Percentiles rank a stretch among this genome's conserved stretches.
phyloP scores from a whole-genome alignment of 306 rosid species.

The Vigna unguiculata region DNA sequence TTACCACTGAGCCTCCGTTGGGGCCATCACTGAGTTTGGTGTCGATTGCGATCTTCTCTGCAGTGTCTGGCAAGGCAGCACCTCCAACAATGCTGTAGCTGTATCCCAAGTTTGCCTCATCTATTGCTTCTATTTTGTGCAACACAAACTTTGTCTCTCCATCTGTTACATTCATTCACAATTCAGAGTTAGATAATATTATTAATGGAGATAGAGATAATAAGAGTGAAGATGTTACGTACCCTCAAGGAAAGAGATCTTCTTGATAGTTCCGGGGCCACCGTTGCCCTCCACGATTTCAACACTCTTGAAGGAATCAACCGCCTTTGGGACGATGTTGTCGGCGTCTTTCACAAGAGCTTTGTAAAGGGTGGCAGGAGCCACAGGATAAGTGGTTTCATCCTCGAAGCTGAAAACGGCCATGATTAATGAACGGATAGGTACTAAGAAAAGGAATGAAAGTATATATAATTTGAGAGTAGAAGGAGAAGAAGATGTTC shows the following conservation, averaged over 20 bases:
- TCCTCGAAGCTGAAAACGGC: conserved; percentile 56
- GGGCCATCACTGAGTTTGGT: conserved; percentile 41
- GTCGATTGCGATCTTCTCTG: conserved; percentile 48
- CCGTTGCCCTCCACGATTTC: conserved; percentile 4
- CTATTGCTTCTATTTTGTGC: conserved; percentile 48
- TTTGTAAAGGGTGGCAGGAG: conserved; percentile 58
- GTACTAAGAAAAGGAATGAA: too few species aligned
- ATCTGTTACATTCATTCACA: too few species aligned
- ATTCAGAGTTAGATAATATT: background rate
- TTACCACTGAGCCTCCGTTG: conserved; percentile 46
- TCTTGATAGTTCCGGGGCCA: conserved; percentile 6
- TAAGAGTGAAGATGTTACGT: background rate
- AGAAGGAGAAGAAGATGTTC: background rate
- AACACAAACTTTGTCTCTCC: conserved; percentile 43
- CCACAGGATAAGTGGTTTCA: conserved; percentile 43
- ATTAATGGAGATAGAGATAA: too few species aligned
- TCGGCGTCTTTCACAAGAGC: conserved; percentile 22
- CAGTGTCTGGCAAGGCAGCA: conserved; percentile 3
- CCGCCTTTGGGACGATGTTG: background rate
- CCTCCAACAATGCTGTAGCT: conserved; percentile 55
- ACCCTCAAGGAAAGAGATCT: conserved; percentile 2
- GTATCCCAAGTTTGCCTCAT: conserved; percentile 42
- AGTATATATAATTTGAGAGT: background rate
- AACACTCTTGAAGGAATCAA: background rate
- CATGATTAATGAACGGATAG: too few species aligned